These are phyloP conservation scores for Boletus tylopilopsis DNA, from an alignment of 768 basidiomycete genomes.

Conservation along the genomic window DNA sequence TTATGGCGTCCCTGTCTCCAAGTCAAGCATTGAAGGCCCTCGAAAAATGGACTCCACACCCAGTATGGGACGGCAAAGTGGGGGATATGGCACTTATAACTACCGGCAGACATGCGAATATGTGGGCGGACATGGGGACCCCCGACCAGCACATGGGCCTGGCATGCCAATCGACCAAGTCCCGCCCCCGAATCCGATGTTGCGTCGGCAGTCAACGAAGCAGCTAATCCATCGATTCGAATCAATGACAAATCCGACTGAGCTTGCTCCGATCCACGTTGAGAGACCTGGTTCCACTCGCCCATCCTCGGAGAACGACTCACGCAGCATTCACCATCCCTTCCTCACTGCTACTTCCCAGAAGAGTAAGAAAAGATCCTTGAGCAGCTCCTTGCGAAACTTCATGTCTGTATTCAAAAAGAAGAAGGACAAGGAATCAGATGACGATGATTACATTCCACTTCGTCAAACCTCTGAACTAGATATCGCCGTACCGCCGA, in stretches of 20 bases:
- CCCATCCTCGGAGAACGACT: conserved; percentile 13
- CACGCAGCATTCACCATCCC: conserved; percentile 12
- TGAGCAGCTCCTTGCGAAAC: conserved; percentile 63
- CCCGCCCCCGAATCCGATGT: conserved; percentile 1
- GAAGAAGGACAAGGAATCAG: conserved; percentile 29
- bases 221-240: conserved; percentile 54
- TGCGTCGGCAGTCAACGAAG: conserved; percentile 42
- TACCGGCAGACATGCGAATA: not conserved
- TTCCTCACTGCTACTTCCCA: conserved; percentile 20
- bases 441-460: conserved; percentile 20
- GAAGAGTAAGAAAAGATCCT: conserved; percentile 46
- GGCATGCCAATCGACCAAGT: conserved; percentile 2
- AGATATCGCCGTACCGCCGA: not conserved
- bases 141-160: not conserved
- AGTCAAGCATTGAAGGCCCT: conserved; percentile 18
- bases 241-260: conserved; percentile 32
- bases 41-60: conserved; percentile 10
- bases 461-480: conserved; percentile 8
- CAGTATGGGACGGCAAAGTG: not conserved
- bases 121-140: not conserved
- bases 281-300: conserved; percentile 9
- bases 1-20: conserved; percentile 1
- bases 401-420: conserved; percentile 62
- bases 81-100: not conserved
- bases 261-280: conserved; percentile 7